A percentile compares a stretch with the other conserved stretches of the same genome.
Evolutionary conservation across 108 stramenopile species (phyloP).

Genomic region (Stephanodiscus triporus): DNA sequence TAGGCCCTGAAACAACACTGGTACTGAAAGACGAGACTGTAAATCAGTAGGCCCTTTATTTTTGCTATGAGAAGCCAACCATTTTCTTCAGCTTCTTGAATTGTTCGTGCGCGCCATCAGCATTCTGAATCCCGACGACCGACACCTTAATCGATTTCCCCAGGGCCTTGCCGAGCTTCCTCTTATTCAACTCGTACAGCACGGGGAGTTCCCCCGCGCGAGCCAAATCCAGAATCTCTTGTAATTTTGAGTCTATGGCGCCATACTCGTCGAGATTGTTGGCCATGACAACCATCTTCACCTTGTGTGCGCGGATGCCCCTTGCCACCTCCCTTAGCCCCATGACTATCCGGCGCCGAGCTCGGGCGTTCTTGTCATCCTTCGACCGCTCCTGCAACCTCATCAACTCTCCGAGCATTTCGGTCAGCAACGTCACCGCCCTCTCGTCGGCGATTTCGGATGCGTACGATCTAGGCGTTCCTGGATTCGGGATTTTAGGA

Average conservation of each 20-base stretch:
- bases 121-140: conserved; percentile 89
- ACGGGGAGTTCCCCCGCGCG: conserved; percentile 73
- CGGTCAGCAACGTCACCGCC: conserved; percentile 65
- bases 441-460: conserved; percentile 54
- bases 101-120: conserved; percentile 91
- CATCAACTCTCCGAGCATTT: conserved; percentile 88
- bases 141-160: conserved; percentile 89
- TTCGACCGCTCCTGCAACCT: conserved; percentile 78
- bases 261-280: conserved; percentile 92
- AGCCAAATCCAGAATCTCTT: conserved; percentile 82
- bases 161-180: conserved; percentile 86
- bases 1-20: too few relatives aligned
- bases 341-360: conserved; percentile 83
- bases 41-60: conserved; percentile 9
- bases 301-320: conserved; percentile 87
- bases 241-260: conserved; percentile 83
- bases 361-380: conserved; percentile 78
- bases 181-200: conserved; percentile 86
- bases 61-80: conserved; percentile 3
- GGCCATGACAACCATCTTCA: conserved; percentile 90
- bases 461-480: conserved; percentile 67
- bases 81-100: conserved; percentile 77
- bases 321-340: conserved; percentile 90
- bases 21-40: not conserved
- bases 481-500: conserved; percentile 77